Evolutionary conservation across 352 stramenopile genomes (phyloP).

Genomic region (Phytophthora citricola): DNA sequence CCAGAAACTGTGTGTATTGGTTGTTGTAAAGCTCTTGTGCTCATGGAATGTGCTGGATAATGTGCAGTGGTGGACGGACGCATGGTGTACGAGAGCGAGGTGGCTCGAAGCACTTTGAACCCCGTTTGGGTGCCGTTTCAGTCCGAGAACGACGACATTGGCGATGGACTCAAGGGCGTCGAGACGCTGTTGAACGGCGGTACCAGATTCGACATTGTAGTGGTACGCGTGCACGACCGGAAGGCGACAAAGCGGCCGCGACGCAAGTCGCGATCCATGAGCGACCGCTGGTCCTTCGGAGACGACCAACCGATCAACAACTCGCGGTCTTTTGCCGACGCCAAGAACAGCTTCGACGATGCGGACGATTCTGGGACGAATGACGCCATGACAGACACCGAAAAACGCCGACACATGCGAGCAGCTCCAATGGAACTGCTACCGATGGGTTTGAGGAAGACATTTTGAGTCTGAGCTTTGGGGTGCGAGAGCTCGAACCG

Average conservation of each 20-base stretch:
- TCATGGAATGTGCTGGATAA: not conserved
- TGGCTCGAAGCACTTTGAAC: slow-evolving; percentile 74
- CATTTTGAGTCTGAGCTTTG: slow-evolving; percentile 67
- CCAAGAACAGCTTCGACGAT: slow-evolving; percentile 41
- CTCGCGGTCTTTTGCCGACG: slow-evolving; percentile 49
- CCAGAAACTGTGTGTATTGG: slow-evolving; percentile 2
- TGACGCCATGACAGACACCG: slow-evolving; percentile 32
- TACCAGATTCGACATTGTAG: slow-evolving; percentile 71
- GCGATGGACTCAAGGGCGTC: slow-evolving; percentile 35
- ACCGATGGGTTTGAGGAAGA: slow-evolving; percentile 55
- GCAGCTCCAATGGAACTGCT: slow-evolving; percentile 10
- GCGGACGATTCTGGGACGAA: slow-evolving; percentile 36
- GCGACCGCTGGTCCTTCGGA: slow-evolving; percentile 44
- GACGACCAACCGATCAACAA: slow-evolving; percentile 55
- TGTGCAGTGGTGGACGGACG: slow-evolving; percentile 66
- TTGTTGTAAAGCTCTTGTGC: not conserved
- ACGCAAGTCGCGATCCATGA: slow-evolving; percentile 58
- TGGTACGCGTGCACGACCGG: slow-evolving; percentile 66
- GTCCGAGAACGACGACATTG: slow-evolving; percentile 41
- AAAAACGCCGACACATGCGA: slow-evolving; percentile 22
- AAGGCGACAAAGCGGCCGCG: slow-evolving; percentile 47
- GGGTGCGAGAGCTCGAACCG: slow-evolving; percentile 70
- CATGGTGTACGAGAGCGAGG: slow-evolving; percentile 79
- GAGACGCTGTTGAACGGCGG: slow-evolving; percentile 55
- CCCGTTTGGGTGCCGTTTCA: slow-evolving; percentile 86